phyloP scores from a whole-genome alignment of 306 rosid species.

The Cucumis hystrix region DNA sequence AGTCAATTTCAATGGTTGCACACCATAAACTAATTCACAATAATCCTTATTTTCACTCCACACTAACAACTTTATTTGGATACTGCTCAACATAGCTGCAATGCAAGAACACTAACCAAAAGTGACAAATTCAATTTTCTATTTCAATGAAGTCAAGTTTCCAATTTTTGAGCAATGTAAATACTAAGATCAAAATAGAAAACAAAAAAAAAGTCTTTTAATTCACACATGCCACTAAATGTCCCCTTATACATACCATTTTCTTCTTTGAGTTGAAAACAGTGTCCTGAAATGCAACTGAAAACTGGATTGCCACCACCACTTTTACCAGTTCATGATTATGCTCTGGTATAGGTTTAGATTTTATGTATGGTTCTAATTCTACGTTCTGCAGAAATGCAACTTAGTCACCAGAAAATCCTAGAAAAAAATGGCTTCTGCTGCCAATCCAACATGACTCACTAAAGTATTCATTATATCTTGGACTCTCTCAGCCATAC shows the following conservation, averaged over 20 bases:
- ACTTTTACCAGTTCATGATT: slow-evolving; percentile 85
- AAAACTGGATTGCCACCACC: too few species aligned
- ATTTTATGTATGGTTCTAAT: slow-evolving; percentile 40
- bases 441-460: too few species aligned
- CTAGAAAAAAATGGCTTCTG: too few species aligned
- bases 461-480: too few species aligned
- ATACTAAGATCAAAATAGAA: background rate
- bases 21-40: too few species aligned
- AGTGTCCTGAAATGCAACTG: slow-evolving; percentile 46
- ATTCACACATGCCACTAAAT: background rate
- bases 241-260: too few species aligned
- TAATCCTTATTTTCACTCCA: background rate
- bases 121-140: background rate
- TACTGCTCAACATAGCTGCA: background rate
- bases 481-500: too few species aligned
- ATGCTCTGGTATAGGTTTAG: slow-evolving; percentile 74
- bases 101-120: background rate
- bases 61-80: background rate
- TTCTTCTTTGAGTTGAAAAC: slow-evolving; percentile 75
- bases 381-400: slow-evolving; percentile 52
- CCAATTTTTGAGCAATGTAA: background rate
- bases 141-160: background rate
- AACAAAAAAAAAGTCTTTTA: background rate
- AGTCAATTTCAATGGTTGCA: too few species aligned
- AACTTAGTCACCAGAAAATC: slow-evolving; percentile 8